Percentiles rank a stretch among this genome's conserved stretches.
Conservation (phyloP, 1,284 basidiomycete species). For the Papiliotrema nemorosa region DNA sequence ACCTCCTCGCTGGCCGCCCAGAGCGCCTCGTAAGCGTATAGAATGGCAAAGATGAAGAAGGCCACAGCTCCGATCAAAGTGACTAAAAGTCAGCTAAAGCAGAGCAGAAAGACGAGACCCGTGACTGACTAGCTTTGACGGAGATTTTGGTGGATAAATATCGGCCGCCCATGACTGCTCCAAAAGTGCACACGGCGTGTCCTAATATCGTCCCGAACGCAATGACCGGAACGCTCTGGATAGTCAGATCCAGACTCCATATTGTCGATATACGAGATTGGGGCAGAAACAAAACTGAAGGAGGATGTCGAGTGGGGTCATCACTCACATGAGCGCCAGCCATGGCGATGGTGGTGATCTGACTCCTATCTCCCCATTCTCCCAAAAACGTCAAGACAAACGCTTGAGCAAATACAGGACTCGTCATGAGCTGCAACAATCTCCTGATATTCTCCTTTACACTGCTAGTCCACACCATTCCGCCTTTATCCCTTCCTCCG, state of each 20-base stretch:
- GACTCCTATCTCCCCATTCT: conserved; percentile 97
- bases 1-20: conserved; percentile 7
- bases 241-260: not conserved
- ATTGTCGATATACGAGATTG: too few relatives aligned
- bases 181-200: conserved; percentile 79
- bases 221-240: conserved; percentile 71
- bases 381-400: conserved; percentile 95
- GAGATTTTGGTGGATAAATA: conserved; percentile 91
- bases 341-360: conserved; percentile 95
- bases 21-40: conserved; percentile 67
- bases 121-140: conserved; percentile 80
- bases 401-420: conserved; percentile 91
- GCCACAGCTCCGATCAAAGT: conserved; percentile 76
- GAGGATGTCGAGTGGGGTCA: too few relatives aligned
- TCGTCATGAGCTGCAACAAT: conserved; percentile 75
- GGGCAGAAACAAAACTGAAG: too few relatives aligned
- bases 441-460: conserved; percentile 69
- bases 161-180: conserved; percentile 86
- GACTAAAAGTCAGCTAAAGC: conserved; percentile 54
- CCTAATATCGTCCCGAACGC: conserved; percentile 86
- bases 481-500: conserved; percentile 1
- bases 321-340: conserved; percentile 86
- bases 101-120: not conserved
- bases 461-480: conserved; percentile 15
- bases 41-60: conserved; percentile 76